Percentiles rank a stretch among this genome's conserved stretches.
Conservation (phyloP, 495 filamentous ascomycete genomes). For the Penicillium cinerascens region DNA sequence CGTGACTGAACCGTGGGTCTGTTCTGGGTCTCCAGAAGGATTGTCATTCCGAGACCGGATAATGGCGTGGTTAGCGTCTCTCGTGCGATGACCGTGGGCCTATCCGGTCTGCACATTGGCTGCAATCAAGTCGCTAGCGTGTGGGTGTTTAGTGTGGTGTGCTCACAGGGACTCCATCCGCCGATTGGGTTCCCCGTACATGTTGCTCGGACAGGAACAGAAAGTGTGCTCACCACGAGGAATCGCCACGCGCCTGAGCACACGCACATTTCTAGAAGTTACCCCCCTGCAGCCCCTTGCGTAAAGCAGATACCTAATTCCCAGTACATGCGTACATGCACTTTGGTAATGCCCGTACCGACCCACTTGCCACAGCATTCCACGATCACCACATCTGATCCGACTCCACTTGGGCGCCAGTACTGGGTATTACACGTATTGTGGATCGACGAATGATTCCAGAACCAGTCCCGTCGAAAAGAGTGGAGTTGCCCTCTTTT, state of each 20-base stretch:
- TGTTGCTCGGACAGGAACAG: too few relatives aligned
- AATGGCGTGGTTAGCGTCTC: constrained; percentile 23
- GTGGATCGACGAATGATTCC: constrained; percentile 22
- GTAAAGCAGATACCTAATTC: too few relatives aligned
- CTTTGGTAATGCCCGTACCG: too few relatives aligned
- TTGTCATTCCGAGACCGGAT: constrained; percentile 28
- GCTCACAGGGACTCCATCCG: too few relatives aligned
- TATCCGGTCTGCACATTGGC: constrained; percentile 8
- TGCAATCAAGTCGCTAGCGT: neutral
- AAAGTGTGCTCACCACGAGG: constrained; percentile 3
- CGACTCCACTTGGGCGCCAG: neutral
- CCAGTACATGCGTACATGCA: too few relatives aligned
- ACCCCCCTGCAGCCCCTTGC: too few relatives aligned
- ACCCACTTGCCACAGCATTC: neutral
- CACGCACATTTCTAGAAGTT: neutral
- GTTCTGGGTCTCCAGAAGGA: neutral
- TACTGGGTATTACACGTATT: constrained; percentile 2
- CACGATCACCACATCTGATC: neutral
- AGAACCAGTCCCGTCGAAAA: constrained; percentile 9
- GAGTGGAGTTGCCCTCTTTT: constrained; percentile 1
- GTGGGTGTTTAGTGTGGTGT: neutral
- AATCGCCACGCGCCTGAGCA: constrained; percentile 11
- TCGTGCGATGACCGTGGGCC: constrained; percentile 15
- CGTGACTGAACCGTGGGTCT: constrained; percentile 22
- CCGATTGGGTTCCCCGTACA: too few relatives aligned